These are phyloP conservation scores for Arabidopsis lyrata DNA, from an alignment of 441 rosid genomes.

Conservation along the genomic window DNA sequence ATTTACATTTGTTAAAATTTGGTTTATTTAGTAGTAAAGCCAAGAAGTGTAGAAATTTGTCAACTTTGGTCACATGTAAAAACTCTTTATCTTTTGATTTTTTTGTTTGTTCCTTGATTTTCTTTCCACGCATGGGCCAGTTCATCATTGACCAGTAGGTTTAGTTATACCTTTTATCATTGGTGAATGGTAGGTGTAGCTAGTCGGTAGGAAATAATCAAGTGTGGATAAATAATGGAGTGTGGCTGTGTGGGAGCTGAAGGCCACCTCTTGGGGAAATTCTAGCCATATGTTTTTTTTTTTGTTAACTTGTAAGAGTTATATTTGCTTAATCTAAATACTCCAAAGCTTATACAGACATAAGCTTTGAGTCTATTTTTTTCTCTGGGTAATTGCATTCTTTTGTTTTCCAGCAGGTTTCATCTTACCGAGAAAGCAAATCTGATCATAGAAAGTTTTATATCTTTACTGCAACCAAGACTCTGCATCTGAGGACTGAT, in stretches of 20 bases:
- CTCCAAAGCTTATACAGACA: slow-evolving; percentile 40
- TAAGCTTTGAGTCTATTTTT: not conserved
- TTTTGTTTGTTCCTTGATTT: slow-evolving; percentile 1
- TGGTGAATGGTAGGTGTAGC: slow-evolving; percentile 38
- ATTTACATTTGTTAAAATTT: slow-evolving; percentile 9
- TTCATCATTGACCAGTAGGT: slow-evolving; percentile 36
- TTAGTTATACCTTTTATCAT: slow-evolving; percentile 31
- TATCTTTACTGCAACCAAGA: slow-evolving; percentile 90
- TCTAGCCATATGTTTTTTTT: slow-evolving; percentile 27
- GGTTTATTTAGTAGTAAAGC: slow-evolving; percentile 10
- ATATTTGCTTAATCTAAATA: slow-evolving; percentile 9
- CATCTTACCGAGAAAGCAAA: slow-evolving; percentile 96
- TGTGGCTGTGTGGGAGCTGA: slow-evolving; percentile 29
- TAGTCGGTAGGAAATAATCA: slow-evolving; percentile 34
- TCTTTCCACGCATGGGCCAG: slow-evolving; percentile 6
- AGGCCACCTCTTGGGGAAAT: slow-evolving; percentile 35
- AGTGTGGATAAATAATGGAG: slow-evolving; percentile 34
- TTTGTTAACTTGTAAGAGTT: slow-evolving; percentile 9
- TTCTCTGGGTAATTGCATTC: slow-evolving; percentile 10
- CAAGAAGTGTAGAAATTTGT: slow-evolving; percentile 5
- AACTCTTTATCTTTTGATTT: not conserved
- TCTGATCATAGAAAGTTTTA: slow-evolving; percentile 92
- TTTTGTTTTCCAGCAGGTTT: slow-evolving; percentile 65
- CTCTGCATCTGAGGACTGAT: slow-evolving; percentile 91
- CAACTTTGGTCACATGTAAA: slow-evolving; percentile 7